These are phyloP conservation scores for Phytophthora multivora DNA, from an alignment of 352 stramenopile genomes.

Conservation along the genomic window DNA sequence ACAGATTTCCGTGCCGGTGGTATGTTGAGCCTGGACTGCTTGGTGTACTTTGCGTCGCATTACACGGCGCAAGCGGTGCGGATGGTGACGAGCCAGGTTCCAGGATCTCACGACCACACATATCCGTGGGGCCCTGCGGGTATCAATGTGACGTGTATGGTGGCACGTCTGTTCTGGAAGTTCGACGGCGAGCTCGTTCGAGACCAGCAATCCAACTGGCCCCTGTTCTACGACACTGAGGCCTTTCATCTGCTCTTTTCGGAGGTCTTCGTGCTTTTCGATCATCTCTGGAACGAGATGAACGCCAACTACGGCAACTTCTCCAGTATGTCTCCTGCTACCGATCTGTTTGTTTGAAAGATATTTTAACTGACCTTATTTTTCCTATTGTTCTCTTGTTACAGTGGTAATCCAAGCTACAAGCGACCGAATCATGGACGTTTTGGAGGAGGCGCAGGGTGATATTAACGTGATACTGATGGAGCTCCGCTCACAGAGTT, in stretches of 20 bases:
- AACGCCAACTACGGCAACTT: constrained; percentile 88
- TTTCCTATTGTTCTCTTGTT: constrained; percentile 23
- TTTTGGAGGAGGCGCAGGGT: constrained; percentile 74
- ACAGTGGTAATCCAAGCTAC: constrained; percentile 83
- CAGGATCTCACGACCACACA: constrained; percentile 78
- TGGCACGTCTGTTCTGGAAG: constrained; percentile 82
- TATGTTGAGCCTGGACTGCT: constrained; percentile 78
- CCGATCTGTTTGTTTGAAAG: neutral
- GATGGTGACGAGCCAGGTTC: constrained; percentile 82
- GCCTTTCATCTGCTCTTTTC: constrained; percentile 83
- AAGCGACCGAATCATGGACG: constrained; percentile 66
- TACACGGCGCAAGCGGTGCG: constrained; percentile 68
- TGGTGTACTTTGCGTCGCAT: constrained; percentile 81
- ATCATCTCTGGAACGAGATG: constrained; percentile 86
- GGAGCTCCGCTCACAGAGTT: constrained; percentile 64
- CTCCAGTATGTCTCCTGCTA: constrained; percentile 45
- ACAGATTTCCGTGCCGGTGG: constrained; percentile 86
- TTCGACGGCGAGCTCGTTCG: constrained; percentile 73
- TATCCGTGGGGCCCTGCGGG: constrained; percentile 85
- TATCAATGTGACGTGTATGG: constrained; percentile 89
- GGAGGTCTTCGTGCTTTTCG: constrained; percentile 85
- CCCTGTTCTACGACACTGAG: constrained; percentile 67
- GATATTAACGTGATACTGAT: constrained; percentile 63
- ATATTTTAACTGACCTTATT: constrained; percentile 4
- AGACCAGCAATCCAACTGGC: constrained; percentile 71